Conservation (phyloP, 768 basidiomycete genomes). For the Suillus ampliporus region DNA sequence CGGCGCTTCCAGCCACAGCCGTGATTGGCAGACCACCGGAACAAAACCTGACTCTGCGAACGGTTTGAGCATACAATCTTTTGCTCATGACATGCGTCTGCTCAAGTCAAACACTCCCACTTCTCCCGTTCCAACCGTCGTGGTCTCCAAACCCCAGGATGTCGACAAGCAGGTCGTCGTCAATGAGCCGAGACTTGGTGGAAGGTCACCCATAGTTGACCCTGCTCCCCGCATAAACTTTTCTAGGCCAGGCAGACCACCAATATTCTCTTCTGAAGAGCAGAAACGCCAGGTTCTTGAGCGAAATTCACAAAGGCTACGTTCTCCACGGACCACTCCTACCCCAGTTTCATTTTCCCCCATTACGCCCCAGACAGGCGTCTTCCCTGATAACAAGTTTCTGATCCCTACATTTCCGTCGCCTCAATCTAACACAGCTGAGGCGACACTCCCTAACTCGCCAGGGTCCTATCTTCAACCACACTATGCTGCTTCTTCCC, state of each 20-base stretch:
- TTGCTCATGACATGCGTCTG: neutral
- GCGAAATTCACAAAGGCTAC: constrained; percentile 55
- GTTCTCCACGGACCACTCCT: constrained; percentile 34
- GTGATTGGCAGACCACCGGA: neutral
- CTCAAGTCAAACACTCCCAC: constrained; percentile 10
- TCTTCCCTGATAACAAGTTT: constrained; percentile 13
- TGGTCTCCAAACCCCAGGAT: constrained; percentile 55
- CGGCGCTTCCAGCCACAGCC: constrained; percentile 3
- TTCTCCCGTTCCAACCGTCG: constrained; percentile 53
- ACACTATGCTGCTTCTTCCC: constrained; percentile 18
- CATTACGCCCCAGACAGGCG: constrained; percentile 29
- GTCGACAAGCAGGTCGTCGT: constrained; percentile 8
- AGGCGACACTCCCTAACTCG: neutral
- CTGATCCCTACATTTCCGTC: neutral
- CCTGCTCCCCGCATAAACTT: constrained; percentile 59
- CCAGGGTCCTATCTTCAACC: constrained; percentile 22
- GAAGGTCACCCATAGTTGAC: constrained; percentile 49
- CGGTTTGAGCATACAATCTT: neutral
- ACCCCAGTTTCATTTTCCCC: constrained; percentile 16
- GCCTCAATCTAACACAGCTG: neutral
- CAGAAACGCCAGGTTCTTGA: constrained; percentile 55
- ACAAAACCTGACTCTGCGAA: neutral
- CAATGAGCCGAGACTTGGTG: constrained; percentile 23
- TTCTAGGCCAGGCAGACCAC: constrained; percentile 63
- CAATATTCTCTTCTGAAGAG: constrained; percentile 43